Evolutionary conservation across 106 monocot genomes (phyloP).

Genomic region (Platanthera guangdongensis): DNA sequence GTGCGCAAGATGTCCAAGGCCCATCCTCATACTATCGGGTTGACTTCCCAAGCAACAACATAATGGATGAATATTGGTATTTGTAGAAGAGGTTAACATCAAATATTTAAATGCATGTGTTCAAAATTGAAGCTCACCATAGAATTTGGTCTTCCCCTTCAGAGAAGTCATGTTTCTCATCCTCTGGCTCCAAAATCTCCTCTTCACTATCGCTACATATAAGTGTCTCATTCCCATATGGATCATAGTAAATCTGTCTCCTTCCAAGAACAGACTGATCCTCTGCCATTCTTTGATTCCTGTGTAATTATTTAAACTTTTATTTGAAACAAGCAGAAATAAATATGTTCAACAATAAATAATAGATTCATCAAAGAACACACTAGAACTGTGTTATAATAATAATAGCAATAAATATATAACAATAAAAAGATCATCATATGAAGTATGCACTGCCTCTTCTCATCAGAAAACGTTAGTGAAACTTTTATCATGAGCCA

Average conservation of each 20-base stretch:
- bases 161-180: constrained; percentile 86
- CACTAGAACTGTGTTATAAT: neutral
- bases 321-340: neutral
- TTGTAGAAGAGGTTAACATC: neutral
- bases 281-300: constrained; percentile 97
- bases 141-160: constrained; percentile 85
- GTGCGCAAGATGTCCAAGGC: too few relatives aligned
- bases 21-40: too few relatives aligned
- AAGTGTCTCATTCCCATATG: constrained; percentile 74
- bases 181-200: constrained; percentile 73
- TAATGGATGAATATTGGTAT: neutral
- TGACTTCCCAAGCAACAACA: neutral
- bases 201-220: constrained; percentile 95
- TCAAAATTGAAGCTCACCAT: constrained; percentile 36
- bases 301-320: constrained; percentile 22
- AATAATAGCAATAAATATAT: neutral
- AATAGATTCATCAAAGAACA: neutral
- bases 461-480: neutral
- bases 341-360: neutral
- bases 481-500: neutral
- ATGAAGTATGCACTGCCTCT: neutral
- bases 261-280: constrained; percentile 95
- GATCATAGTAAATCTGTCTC: constrained; percentile 92
- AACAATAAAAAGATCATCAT: neutral
- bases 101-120: neutral